These are phyloP conservation scores for Thuja plicata DNA, from an alignment of 83 land plant genomes.

Conservation along the genomic window DNA sequence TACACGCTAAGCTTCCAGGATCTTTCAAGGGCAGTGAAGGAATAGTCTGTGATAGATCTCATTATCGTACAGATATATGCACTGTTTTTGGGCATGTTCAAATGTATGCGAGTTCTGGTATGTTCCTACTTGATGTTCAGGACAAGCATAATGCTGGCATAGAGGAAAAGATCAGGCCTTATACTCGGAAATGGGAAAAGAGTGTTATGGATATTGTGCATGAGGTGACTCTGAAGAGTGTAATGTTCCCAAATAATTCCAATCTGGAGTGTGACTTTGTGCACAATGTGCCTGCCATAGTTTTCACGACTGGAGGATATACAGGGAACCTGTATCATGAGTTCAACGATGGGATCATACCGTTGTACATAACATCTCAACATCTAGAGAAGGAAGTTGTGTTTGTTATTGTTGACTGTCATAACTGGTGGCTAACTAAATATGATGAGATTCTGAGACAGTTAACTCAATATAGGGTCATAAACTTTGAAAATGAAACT, in stretches of 20 bases:
- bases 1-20: conserved; percentile 6
- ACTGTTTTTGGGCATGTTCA: conserved; percentile 13
- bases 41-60: conserved; percentile 17
- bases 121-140: neutral
- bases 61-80: conserved; percentile 14
- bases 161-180: conserved; percentile 27
- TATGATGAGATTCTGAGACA: conserved; percentile 26
- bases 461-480: conserved; percentile 15
- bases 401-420: conserved; percentile 24
- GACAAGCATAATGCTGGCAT: conserved; percentile 1
- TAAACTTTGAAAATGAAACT: conserved; percentile 25
- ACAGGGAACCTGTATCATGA: conserved; percentile 87
- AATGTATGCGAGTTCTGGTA: neutral
- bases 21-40: neutral
- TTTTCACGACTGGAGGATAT: conserved; percentile 78
- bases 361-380: conserved; percentile 64
- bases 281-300: conserved; percentile 63
- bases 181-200: conserved; percentile 34
- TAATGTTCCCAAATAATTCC: neutral
- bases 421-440: conserved; percentile 36
- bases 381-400: conserved; percentile 19
- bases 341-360: conserved; percentile 74
- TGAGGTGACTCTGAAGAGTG: conserved; percentile 38
- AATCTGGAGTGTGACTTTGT: conserved; percentile 40
- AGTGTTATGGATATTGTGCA: conserved; percentile 28